Evolutionary conservation across 2,329 filamentous ascomycete species (phyloP).

Genomic region (Sclerotinia subarctica): DNA sequence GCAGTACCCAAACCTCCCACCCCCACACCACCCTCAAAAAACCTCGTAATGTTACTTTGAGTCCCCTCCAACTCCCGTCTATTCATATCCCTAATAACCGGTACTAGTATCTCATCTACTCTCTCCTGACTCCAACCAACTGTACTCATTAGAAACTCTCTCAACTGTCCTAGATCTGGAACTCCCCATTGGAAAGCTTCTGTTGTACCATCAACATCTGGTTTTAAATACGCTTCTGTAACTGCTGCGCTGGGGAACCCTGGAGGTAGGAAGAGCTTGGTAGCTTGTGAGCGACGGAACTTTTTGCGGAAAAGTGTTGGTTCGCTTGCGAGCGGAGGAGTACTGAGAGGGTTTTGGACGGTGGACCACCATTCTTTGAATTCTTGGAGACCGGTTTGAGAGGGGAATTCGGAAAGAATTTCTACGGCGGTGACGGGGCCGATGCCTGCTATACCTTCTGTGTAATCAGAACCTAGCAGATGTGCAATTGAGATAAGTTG

Average conservation of each 20-base stretch:
- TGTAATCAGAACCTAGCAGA: slow-evolving; percentile 90
- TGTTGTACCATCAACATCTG: slow-evolving; percentile 76
- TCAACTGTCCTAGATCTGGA: slow-evolving; percentile 81
- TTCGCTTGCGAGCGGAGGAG: slow-evolving; percentile 50
- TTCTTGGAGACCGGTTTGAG: slow-evolving; percentile 54
- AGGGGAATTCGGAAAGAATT: slow-evolving; percentile 83
- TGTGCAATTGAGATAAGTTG: slow-evolving; percentile 89
- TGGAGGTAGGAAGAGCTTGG: slow-evolving; percentile 81
- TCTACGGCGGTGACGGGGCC: slow-evolving; percentile 94
- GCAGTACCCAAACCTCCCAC: slow-evolving; percentile 51
- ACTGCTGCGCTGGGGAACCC: slow-evolving; percentile 78
- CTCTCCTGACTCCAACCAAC: slow-evolving; percentile 90
- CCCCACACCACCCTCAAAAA: slow-evolving; percentile 74
- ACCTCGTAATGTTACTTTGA: slow-evolving; percentile 93
- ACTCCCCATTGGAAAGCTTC: slow-evolving; percentile 93
- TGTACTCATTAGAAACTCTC: slow-evolving; percentile 82
- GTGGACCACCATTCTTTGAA: slow-evolving; percentile 87
- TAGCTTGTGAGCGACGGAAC: slow-evolving; percentile 73
- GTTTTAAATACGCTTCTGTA: slow-evolving; percentile 76
- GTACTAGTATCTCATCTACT: slow-evolving; percentile 92
- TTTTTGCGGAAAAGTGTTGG: slow-evolving; percentile 74
- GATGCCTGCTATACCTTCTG: slow-evolving; percentile 83
- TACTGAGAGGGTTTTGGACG: slow-evolving; percentile 65
- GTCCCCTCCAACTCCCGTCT: slow-evolving; percentile 82
- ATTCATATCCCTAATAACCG: slow-evolving; percentile 95